These are phyloP conservation scores for Solanum dulcamara DNA, from an alignment of 257 asterid genomes.

Conservation along the genomic window DNA sequence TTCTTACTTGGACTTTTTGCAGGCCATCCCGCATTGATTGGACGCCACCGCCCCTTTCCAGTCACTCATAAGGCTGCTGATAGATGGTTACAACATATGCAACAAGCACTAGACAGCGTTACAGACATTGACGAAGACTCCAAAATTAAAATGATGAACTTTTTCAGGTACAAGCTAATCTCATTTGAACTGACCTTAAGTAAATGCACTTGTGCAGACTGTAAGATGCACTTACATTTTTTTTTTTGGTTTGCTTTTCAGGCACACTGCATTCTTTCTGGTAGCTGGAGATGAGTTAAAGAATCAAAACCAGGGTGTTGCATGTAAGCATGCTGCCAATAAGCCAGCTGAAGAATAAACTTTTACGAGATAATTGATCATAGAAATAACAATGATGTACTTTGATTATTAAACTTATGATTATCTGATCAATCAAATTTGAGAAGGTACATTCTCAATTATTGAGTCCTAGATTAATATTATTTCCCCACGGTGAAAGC, in stretches of 20 bases:
- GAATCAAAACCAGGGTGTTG: slow-evolving; percentile 37
- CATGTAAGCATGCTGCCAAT: slow-evolving; percentile 51
- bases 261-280: slow-evolving; percentile 95
- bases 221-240: not conserved
- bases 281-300: slow-evolving; percentile 89
- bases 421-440: not conserved
- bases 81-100: slow-evolving; percentile 97
- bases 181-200: not conserved
- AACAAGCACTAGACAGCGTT: slow-evolving; percentile 56
- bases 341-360: slow-evolving; percentile 29
- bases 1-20: slow-evolving; percentile 1
- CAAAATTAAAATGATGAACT: slow-evolving; percentile 69
- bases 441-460: not conserved
- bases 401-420: not conserved
- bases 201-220: not conserved
- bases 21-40: slow-evolving; percentile 98
- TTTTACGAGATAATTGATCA: not conserved
- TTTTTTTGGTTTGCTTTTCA: not conserved
- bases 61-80: slow-evolving; percentile 88
- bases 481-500: not conserved
- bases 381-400: not conserved
- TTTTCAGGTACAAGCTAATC: slow-evolving; percentile 50
- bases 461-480: not conserved
- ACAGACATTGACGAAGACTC: slow-evolving; percentile 62
- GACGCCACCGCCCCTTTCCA: slow-evolving; percentile 90